Conservation (phyloP, 768 basidiomycete genomes). For the Rickenella mellea region DNA sequence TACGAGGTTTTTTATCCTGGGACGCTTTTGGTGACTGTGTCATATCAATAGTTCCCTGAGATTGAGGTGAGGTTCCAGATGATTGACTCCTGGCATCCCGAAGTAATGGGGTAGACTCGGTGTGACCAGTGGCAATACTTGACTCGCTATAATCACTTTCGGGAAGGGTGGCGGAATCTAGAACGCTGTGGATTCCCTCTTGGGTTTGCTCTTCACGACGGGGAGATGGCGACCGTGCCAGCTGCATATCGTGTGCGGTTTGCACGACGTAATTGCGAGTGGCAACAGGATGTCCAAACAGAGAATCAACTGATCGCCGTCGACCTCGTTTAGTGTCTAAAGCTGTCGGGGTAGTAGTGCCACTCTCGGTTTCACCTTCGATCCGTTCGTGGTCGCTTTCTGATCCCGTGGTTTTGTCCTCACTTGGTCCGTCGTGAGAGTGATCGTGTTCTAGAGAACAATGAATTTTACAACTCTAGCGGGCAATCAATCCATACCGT, state of each 20-base stretch:
- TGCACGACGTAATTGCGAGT: conserved; percentile 69
- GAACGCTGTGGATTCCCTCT: background rate
- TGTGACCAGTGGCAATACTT: conserved; percentile 6
- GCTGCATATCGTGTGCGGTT: conserved; percentile 75
- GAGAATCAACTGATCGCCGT: conserved; percentile 30
- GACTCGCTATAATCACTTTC: background rate
- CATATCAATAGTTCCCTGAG: background rate
- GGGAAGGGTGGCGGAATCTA: background rate
- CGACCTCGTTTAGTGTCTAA: background rate
- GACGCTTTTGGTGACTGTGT: background rate
- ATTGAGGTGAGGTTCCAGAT: background rate
- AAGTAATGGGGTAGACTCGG: conserved; percentile 41
- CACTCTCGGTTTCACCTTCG: background rate
- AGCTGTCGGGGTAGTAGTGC: background rate
- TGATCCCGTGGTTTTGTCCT: conserved; percentile 2
- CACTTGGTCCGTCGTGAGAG: conserved; percentile 11
- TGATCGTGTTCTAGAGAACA: conserved; percentile 15
- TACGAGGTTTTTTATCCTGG: background rate
- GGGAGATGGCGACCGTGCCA: conserved; percentile 39
- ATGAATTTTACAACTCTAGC: conserved; percentile 3
- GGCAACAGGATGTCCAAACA: conserved; percentile 68
- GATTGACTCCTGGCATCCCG: conserved; percentile 4
- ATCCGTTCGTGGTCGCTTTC: background rate
- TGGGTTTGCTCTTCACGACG: background rate
- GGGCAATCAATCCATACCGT: conserved; percentile 45